Conservation (phyloP, 345 rosid genomes). For the Hibiscus tridactylites region DNA sequence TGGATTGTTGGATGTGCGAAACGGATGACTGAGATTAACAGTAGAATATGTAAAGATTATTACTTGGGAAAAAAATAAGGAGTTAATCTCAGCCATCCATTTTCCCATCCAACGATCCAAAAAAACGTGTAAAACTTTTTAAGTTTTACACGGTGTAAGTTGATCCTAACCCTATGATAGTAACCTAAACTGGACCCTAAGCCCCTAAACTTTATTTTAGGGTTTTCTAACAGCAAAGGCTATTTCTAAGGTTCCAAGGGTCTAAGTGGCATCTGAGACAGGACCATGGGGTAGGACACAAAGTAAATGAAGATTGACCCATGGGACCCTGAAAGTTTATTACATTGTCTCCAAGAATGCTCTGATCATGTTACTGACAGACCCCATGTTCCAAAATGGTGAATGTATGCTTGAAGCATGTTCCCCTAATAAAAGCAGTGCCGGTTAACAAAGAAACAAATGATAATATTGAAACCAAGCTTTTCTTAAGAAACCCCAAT, state of each 20-base stretch:
- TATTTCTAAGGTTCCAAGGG: not conserved
- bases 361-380: conserved; percentile 12
- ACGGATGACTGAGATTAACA: no score
- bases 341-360: not conserved
- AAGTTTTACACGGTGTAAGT: no score
- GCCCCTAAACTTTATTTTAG: not conserved
- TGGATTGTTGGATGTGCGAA: no score
- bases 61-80: no score
- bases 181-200: no score
- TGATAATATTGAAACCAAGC: not conserved
- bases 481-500: no score
- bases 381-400: conserved; percentile 24
- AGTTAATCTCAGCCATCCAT: no score
- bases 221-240: not conserved
- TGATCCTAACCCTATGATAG: not conserved
- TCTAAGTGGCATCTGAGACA: not conserved
- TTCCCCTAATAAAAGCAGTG: conserved; percentile 8
- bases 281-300: not conserved
- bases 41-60: no score
- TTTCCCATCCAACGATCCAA: no score
- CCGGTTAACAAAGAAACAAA: not conserved
- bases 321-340: conserved; percentile 12
- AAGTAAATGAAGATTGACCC: not conserved
- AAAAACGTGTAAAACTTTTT: no score
- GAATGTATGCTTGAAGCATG: conserved; percentile 11